Evolutionary conservation across 1,284 basidiomycete genomes (phyloP), one percentile per base, ranked within the genome.

Genomic region (Pseudozyma sp.): DNA sequence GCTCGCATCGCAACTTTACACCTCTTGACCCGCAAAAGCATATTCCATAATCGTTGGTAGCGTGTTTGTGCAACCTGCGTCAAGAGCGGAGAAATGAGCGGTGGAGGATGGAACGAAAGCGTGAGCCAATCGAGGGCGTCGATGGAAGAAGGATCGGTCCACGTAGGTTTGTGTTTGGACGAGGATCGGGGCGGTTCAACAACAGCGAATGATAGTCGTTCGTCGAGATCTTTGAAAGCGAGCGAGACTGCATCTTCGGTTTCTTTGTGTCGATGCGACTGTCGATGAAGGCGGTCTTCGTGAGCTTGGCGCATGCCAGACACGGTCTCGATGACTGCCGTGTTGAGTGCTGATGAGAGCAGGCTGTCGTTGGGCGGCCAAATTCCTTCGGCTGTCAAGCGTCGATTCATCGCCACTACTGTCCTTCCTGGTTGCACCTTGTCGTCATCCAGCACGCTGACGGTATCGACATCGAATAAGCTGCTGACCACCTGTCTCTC

Each of bases 71-170:
- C 71, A 36, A 79, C 19, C 52, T 63, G 59, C n/a, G 75, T 73
- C 2, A 80, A 55, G 25, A 80, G 59, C 16, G 77, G 77, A 12
- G 79, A 64, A 42, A 80, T 78, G 40, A 80, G 64, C 21, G 77
- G 69, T 1, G 77, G 79, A 9, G 79, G 79, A 16, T 70, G 70
- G 61, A 79, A 80, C 7, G 63, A 75, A 5, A 80, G 42, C 3
- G 77, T 79, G 35, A 80, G 68, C 79, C 79, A 80, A 45, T 80
- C 79, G 7, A 80, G 58, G 1, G 75, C 79, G 21, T 76, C 69
- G 50, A 80, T 79, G 13, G 60, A 69, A 1, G 67, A 42, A 0
- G 74, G 64, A 45, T 80, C 77, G 5, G 59, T 50, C 77, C 77
- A 80, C 0, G 48, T 54, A 1, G 64, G 54, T 34, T 70, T 68